Base-by-base conservation (phyloP, 1,284 basidiomycete species). In the Fistulina hepatica region DNA sequence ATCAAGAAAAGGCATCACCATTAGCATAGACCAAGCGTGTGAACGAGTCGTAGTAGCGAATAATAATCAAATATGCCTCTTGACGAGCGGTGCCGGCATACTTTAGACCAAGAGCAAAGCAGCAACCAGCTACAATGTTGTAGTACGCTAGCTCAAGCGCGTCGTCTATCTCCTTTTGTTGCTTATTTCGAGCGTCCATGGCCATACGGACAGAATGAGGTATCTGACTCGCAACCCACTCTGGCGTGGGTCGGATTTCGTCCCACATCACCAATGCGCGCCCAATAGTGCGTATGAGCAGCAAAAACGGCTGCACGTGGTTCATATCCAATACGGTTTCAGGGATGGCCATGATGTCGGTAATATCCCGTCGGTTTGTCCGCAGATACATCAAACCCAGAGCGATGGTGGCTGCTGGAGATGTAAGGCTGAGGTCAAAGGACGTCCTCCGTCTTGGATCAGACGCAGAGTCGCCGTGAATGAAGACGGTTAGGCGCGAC, bases 301-400 rank as follows among this genome's bases (percentile, higher is more conserved):
- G 63, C 50, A 95, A 79, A 50, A 84, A 86, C 1, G 93, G 92
- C 39, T 93, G 85, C 21, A 97, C 74, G 26, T 76, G 72, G 50
- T 95, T 88, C 35, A 98, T 66, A 8, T 78, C 75, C 11, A 82
- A 65, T 2, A 80, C 62, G 0, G 84, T 85, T 47, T 83, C 75
- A 0, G 95, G 94, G 21, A 97, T 76, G 10, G 73, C 72, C 19
- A 97, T 64, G 28, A 91, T 73, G 45, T 85, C 81, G 1, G 90
- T 86, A 6, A 97, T 73, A 50, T 95, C 93, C 44, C 70, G 68
- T 16, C 88, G 73, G 31, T 78, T 77, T 0, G 89, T 93, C 44
- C 79, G 77, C 34, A 98, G 67, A 57, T 89, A 98, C 81, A 95
- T 92, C 16, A 98, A 60, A 1, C 86, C 93, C 6, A 98, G 61